These are phyloP conservation scores for Plasmodium chabaudi DNA, from an alignment of 169 alveolate species.

Conservation along the genomic window DNA sequence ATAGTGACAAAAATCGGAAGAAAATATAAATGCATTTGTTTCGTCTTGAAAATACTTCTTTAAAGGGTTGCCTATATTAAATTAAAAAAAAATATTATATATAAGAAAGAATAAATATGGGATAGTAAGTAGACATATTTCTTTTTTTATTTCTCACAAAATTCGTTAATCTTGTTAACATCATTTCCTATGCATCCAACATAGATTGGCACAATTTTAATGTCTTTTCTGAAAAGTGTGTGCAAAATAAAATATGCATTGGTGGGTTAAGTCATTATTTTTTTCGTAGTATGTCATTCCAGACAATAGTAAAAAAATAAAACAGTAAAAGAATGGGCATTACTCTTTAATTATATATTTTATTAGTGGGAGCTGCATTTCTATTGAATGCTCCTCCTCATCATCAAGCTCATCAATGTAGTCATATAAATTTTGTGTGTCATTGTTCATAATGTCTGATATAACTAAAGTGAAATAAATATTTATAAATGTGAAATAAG, in stretches of 20 bases:
- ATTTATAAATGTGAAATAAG: not conserved
- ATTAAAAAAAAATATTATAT: conserved; percentile 79
- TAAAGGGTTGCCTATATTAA: conserved; percentile 84
- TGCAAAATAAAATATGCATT: not conserved
- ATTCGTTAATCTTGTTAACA: conserved; percentile 20
- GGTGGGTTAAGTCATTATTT: not conserved
- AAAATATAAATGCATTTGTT: conserved; percentile 88
- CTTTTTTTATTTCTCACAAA: conserved; percentile 11
- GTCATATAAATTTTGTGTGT: conserved; percentile 16
- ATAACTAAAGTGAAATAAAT: conserved; percentile 11
- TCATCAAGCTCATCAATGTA: conserved; percentile 50
- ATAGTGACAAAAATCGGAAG: conserved; percentile 96
- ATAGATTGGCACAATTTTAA: conserved; percentile 65
- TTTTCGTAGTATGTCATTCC: not conserved
- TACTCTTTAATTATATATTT: conserved; percentile 84
- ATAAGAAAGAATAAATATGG: not conserved
- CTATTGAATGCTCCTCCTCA: conserved; percentile 93
- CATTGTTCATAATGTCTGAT: conserved; percentile 47
- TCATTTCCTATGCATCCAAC: conserved; percentile 73
- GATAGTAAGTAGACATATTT: not conserved
- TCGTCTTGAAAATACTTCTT: conserved; percentile 87
- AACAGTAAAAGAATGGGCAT: not conserved
- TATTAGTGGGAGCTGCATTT: conserved; percentile 92
- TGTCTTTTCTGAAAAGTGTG: conserved; percentile 33
- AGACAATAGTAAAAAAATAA: not conserved